A percentile compares a stretch with the other conserved stretches of the same genome.
Evolutionary conservation across 768 basidiomycete genomes (phyloP).

Genomic region (Boletus barrowsii): DNA sequence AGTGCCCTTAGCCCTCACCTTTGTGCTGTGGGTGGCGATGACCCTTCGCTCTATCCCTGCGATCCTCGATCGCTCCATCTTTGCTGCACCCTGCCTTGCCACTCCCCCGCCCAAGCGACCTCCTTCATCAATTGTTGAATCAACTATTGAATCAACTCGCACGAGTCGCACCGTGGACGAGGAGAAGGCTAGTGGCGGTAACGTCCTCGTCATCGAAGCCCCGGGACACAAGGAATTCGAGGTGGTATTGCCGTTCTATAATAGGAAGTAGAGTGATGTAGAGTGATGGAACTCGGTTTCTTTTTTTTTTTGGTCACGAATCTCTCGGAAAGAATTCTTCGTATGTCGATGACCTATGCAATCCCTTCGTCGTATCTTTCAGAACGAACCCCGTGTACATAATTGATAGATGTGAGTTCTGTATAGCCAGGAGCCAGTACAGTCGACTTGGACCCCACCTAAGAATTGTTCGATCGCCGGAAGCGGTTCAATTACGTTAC

Average conservation of each 20-base stretch:
- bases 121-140: background rate
- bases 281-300: no score
- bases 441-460: no score
- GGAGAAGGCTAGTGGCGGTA: slow-evolving; percentile 3
- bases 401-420: background rate
- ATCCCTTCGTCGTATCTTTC: no score
- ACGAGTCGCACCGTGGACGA: background rate
- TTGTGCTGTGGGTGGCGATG: slow-evolving; percentile 42
- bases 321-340: no score
- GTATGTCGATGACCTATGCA: no score
- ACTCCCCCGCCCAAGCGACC: slow-evolving; percentile 8
- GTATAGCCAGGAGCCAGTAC: no score
- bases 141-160: no score
- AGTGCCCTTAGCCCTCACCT: slow-evolving; percentile 34
- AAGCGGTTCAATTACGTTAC: slow-evolving; percentile 2
- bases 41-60: slow-evolving; percentile 43
- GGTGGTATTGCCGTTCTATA: no score
- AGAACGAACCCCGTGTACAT: background rate
- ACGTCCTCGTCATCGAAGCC: no score
- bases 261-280: no score
- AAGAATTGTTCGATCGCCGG: background rate
- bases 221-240: no score
- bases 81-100: slow-evolving; percentile 43
- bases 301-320: no score
- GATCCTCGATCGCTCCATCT: slow-evolving; percentile 45